phyloP scores from a whole-genome alignment of 805 yeast genomes.

The Hermanozyma aechmeae region DNA sequence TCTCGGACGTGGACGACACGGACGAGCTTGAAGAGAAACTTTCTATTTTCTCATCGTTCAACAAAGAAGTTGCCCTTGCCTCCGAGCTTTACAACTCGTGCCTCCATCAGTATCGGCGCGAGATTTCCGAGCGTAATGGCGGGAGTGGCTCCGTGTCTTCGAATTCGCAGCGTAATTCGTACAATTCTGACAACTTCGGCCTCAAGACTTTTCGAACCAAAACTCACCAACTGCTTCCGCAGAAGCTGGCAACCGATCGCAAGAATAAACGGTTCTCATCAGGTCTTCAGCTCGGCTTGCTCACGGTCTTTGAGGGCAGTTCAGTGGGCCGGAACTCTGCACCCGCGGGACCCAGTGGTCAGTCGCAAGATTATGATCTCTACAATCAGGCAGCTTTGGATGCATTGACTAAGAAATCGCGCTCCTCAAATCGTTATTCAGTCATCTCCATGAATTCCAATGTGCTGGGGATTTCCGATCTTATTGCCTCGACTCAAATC shows the following conservation, averaged over 20 bases:
- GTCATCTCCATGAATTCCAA: slow-evolving; percentile 41
- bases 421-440: slow-evolving; percentile 46
- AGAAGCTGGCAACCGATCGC: slow-evolving; percentile 10
- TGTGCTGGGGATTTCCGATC: slow-evolving; percentile 38
- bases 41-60: slow-evolving; percentile 26
- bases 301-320: slow-evolving; percentile 34
- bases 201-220: slow-evolving; percentile 28
- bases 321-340: too few relatives aligned
- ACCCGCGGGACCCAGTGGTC: too few relatives aligned
- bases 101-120: slow-evolving; percentile 17
- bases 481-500: slow-evolving; percentile 35
- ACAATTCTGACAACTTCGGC: slow-evolving; percentile 6
- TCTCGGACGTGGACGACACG: slow-evolving; percentile 11
- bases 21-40: slow-evolving; percentile 30
- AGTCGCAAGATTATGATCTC: slow-evolving; percentile 12
- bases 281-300: slow-evolving; percentile 28
- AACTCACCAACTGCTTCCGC: too few relatives aligned
- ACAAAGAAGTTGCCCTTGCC: slow-evolving; percentile 19
- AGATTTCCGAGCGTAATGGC: slow-evolving; percentile 3
- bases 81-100: slow-evolving; percentile 22
- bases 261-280: slow-evolving; percentile 22
- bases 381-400: slow-evolving; percentile 29
- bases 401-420: slow-evolving; percentile 17
- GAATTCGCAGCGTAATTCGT: slow-evolving; percentile 12
- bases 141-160: slow-evolving; percentile 10